Evolutionary conservation across 1,284 basidiomycete species (phyloP).

Genomic region (Trichosporon asahii): DNA sequence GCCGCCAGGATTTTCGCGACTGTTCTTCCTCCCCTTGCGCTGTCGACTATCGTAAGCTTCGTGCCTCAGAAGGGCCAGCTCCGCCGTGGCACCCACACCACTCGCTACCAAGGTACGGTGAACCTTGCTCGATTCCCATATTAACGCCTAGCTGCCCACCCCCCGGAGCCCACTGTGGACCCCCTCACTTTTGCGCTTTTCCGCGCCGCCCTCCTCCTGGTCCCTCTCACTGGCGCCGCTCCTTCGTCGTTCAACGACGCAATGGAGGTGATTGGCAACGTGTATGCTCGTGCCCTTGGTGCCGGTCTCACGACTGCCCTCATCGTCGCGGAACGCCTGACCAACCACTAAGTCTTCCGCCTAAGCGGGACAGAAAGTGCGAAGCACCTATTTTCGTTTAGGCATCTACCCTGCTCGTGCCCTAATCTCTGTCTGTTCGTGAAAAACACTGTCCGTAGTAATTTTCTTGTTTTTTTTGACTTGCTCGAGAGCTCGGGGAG

Average conservation of each 20-base stretch:
- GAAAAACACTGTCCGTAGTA: slow-evolving; percentile 1
- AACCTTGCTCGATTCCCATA: background rate
- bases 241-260: slow-evolving; percentile 41
- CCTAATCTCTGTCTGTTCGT: background rate
- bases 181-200: slow-evolving; percentile 45
- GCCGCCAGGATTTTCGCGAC: slow-evolving; percentile 40
- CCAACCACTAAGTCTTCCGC: background rate
- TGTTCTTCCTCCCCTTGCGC: slow-evolving; percentile 41
- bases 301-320: slow-evolving; percentile 44
- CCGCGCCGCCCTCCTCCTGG: slow-evolving; percentile 44
- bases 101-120: slow-evolving; percentile 35
- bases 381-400: background rate
- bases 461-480: background rate
- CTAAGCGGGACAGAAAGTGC: too few relatives aligned
- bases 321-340: slow-evolving; percentile 41
- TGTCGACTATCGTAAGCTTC: slow-evolving; percentile 45
- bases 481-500: background rate
- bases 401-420: background rate
- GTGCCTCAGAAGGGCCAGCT: slow-evolving; percentile 37
- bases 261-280: slow-evolving; percentile 42
- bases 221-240: slow-evolving; percentile 46
- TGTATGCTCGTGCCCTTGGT: slow-evolving; percentile 44
- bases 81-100: slow-evolving; percentile 25
- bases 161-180: slow-evolving; percentile 39
- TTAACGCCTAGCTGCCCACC: slow-evolving; percentile 24